Conservation (phyloP, 2,329 filamentous ascomycete genomes). For the Aspergillus floridensis region DNA sequence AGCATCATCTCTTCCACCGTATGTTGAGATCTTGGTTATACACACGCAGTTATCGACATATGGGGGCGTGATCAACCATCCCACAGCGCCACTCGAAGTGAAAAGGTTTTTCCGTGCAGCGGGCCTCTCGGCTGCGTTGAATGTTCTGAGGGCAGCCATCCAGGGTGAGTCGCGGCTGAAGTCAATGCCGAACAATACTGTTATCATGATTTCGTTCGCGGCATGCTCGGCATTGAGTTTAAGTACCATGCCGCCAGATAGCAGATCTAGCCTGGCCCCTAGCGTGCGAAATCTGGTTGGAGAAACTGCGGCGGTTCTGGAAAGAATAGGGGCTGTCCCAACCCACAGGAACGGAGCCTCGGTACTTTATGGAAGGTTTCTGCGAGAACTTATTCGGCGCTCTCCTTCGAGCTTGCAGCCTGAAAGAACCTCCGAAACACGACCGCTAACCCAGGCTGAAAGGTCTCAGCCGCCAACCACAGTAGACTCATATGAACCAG, state of each 20-base stretch:
- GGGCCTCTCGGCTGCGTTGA: slow-evolving; percentile 68
- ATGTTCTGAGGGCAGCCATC: slow-evolving; percentile 70
- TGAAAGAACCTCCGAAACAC: slow-evolving; percentile 12
- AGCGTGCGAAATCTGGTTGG: slow-evolving; percentile 65
- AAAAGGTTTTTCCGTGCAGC: slow-evolving; percentile 71
- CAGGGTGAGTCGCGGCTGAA: slow-evolving; percentile 67
- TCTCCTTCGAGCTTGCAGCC: slow-evolving; percentile 25
- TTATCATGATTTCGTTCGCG: slow-evolving; percentile 76
- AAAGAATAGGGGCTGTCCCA: slow-evolving; percentile 65
- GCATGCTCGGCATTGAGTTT: slow-evolving; percentile 67
- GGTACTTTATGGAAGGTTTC: slow-evolving; percentile 56
- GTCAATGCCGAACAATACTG: slow-evolving; percentile 76
- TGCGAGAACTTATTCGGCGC: slow-evolving; percentile 50
- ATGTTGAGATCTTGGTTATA: slow-evolving; percentile 71
- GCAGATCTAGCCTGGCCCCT: slow-evolving; percentile 57
- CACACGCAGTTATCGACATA: slow-evolving; percentile 74
- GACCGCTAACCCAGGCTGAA: slow-evolving; percentile 13
- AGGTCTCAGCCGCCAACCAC: slow-evolving; percentile 13
- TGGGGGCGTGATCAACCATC: slow-evolving; percentile 71
- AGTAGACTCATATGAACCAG: slow-evolving; percentile 18
- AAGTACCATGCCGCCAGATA: slow-evolving; percentile 58
- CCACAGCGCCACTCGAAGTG: slow-evolving; percentile 66
- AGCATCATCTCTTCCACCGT: slow-evolving; percentile 58
- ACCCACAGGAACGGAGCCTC: slow-evolving; percentile 67
- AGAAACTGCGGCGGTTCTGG: slow-evolving; percentile 66